phyloP scores from a whole-genome alignment of 2,329 filamentous ascomycete species.

The Diplocarpon rosae region DNA sequence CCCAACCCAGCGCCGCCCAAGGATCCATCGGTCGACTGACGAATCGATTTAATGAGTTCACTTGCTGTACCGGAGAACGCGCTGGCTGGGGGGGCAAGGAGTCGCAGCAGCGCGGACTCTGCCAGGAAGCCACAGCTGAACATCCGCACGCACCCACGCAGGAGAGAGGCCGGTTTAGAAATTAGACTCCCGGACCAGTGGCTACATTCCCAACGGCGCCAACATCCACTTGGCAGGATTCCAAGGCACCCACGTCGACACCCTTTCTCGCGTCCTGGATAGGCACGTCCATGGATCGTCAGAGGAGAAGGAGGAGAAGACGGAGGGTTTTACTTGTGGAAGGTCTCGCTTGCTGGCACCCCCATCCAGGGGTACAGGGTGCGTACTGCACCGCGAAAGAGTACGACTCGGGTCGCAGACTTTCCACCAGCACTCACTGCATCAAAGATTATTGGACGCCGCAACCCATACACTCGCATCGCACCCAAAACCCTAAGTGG shows the following conservation, averaged over 20 bases:
- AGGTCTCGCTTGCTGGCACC: no score
- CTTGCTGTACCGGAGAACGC: not conserved
- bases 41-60: no score
- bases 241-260: not conserved
- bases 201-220: slow-evolving; percentile 2
- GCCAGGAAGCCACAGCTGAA: not conserved
- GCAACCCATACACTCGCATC: not conserved
- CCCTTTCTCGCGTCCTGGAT: not conserved
- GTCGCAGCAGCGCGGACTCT: no score
- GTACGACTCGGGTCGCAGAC: slow-evolving; percentile 7
- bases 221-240: not conserved
- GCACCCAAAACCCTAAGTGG: no score
- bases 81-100: not conserved
- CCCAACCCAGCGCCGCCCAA: not conserved
- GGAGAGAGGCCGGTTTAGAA: not conserved
- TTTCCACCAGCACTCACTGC: slow-evolving; percentile 5
- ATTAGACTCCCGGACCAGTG: not conserved
- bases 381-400: no score
- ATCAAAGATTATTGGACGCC: slow-evolving; percentile 6
- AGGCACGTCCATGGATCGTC: no score
- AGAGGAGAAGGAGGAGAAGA: no score
- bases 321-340: no score
- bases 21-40: not conserved
- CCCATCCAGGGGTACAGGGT: no score
- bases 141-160: not conserved